Base-by-base conservation (phyloP, 108 stramenopile genomes). In the Fragilaria crotonensis region DNA sequence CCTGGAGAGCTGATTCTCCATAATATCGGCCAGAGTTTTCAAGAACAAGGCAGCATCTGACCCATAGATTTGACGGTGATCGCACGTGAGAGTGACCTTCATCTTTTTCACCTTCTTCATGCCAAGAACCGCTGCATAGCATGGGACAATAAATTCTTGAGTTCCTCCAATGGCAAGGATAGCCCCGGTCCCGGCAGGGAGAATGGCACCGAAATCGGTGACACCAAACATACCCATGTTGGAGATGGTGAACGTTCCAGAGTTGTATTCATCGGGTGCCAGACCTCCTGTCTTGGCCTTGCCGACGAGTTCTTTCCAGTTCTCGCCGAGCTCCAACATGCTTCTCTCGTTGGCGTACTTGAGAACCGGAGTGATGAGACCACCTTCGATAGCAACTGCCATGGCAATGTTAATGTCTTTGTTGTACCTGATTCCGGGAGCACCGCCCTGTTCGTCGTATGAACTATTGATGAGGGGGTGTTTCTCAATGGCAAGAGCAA, bases 191-290 rank as follows among this genome's bases (percentile, higher is more conserved):
- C 93, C 93, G 1, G 71, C 65, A 25, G 97, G 96, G 33, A 98
- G 92, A 64, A 98, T 94, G 17, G 97, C 94, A 60, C 92, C 96
- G 57, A 98, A 98, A 54, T 89, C 70, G 28, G 90, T 79, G 1
- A 98, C 96, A 18, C 95, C 96, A 70, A 96, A 96, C 97, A 98
- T 98, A 31, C 97, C 97, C 69, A 98, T 90, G 78, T 98, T 98
- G 48, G 94, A 93, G 59, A 98, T 98, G 33, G 95, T 90, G 65
- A 98, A 96, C 5, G 97, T 98, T 18, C 97, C 97, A 0, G 92
- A 77, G 50, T 80, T 83, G 83, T 94, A 97, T 74, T 97, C 96
- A 64, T 90, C 95, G 21, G 96, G 95, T 21, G 84, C 68, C 27
- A 92, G 73, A 30, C 79, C 71, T 55, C 90, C 90, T 17, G 59